These are phyloP conservation scores for Annulohypoxylon stygium DNA, from an alignment of 495 filamentous ascomycete species.

Conservation along the genomic window DNA sequence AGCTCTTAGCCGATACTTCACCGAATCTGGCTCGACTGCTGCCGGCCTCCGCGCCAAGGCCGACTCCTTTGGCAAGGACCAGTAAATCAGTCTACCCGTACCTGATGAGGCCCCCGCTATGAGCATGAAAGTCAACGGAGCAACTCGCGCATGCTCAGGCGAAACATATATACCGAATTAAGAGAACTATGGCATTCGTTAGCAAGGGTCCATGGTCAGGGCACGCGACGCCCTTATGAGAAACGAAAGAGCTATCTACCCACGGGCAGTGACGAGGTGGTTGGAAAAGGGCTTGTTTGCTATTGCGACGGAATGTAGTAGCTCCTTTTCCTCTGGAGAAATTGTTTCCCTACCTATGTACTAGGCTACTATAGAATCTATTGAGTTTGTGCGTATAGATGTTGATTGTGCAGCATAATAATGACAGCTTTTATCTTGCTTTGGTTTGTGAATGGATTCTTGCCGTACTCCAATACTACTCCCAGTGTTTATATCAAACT, in stretches of 20 bases:
- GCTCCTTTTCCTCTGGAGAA: slow-evolving; percentile 21
- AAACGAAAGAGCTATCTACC: slow-evolving; percentile 16
- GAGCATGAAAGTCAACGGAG: slow-evolving; percentile 33
- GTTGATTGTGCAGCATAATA: slow-evolving; percentile 27
- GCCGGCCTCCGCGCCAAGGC: slow-evolving; percentile 91
- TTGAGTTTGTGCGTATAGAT: slow-evolving; percentile 33
- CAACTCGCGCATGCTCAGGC: slow-evolving; percentile 36
- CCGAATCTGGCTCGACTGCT: slow-evolving; percentile 77
- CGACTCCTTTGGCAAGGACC: slow-evolving; percentile 75
- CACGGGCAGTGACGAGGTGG: slow-evolving; percentile 18
- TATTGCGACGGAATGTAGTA: slow-evolving; percentile 16
- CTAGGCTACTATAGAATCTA: slow-evolving; percentile 39
- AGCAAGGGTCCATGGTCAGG: slow-evolving; percentile 1
- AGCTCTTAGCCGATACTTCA: slow-evolving; percentile 91
- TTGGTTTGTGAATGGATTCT: slow-evolving; percentile 5
- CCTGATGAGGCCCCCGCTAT: slow-evolving; percentile 15
- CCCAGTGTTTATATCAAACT: not conserved
- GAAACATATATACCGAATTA: slow-evolving; percentile 21
- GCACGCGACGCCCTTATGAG: slow-evolving; percentile 12
- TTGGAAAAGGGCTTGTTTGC: slow-evolving; percentile 28
- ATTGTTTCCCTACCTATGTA: slow-evolving; percentile 32
- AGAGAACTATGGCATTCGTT: slow-evolving; percentile 22
- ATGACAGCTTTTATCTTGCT: not conserved
- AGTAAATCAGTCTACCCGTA: slow-evolving; percentile 54
- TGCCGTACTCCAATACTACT: not conserved